These are phyloP conservation scores for Candida tetrigidarum DNA, from an alignment of 1,139 yeast species.

Conservation along the genomic window DNA sequence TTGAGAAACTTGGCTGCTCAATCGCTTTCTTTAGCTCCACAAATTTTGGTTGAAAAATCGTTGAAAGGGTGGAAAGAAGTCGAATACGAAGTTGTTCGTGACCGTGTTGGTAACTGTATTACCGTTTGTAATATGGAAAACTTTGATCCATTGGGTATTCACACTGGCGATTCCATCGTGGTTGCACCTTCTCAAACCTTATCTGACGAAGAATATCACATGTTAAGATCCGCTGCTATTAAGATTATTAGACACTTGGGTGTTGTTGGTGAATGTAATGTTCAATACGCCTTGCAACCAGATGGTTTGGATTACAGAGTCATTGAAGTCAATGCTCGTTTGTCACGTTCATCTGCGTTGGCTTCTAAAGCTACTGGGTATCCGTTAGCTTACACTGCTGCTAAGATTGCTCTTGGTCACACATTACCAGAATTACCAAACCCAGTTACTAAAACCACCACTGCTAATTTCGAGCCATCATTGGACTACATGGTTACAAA, in stretches of 20 bases:
- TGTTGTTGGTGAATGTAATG: conserved; percentile 99
- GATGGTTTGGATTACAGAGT: conserved; percentile 95
- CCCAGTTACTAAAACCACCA: conserved; percentile 94
- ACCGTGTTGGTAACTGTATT: conserved; percentile 94
- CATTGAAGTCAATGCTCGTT: conserved; percentile 96
- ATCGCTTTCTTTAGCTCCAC: conserved; percentile 90
- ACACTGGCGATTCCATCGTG: conserved; percentile 98
- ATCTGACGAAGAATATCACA: conserved; percentile 96
- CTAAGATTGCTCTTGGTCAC: conserved; percentile 79
- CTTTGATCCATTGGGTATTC: conserved; percentile 97
- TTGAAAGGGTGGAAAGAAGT: conserved; percentile 99
- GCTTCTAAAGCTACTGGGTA: conserved; percentile 99
- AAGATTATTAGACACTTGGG: conserved; percentile 97
- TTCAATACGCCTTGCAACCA: conserved; percentile 95
- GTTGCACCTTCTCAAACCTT: conserved; percentile 99
- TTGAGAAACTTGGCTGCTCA: conserved; percentile 37
- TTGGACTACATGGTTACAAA: conserved; percentile 96
- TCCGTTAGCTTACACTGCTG: conserved; percentile 98
- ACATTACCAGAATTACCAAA: conserved; percentile 95
- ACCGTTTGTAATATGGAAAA: conserved; percentile 99
- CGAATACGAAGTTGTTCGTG: conserved; percentile 98
- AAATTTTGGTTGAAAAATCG: conserved; percentile 94
- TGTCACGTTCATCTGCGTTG: conserved; percentile 95
- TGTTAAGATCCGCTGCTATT: conserved; percentile 97
- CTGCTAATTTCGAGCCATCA: conserved; percentile 97